Conservation (phyloP, 768 basidiomycete species). For the Hebeloma cylindrosporum region DNA sequence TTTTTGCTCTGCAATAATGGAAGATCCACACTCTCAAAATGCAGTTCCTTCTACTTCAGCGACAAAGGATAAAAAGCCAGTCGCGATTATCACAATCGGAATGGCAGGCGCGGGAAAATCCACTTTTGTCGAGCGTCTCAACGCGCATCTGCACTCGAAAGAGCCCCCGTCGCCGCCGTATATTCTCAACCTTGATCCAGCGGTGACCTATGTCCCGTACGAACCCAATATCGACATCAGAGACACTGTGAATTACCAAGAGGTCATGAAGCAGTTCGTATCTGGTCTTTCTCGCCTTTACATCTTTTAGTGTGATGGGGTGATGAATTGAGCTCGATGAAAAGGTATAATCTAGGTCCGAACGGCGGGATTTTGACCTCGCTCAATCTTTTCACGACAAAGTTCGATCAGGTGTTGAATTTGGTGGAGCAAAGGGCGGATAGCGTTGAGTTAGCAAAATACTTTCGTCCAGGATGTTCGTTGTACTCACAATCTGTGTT, state of each 20-base stretch:
- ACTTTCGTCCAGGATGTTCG: background rate
- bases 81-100: slow-evolving; percentile 87
- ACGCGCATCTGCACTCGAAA: slow-evolving; percentile 81
- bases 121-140: slow-evolving; percentile 93
- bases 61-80: slow-evolving; percentile 56
- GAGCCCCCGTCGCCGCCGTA: slow-evolving; percentile 77
- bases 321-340: slow-evolving; percentile 18
- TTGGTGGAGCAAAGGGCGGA: slow-evolving; percentile 91
- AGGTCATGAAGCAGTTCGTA: slow-evolving; percentile 97
- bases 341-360: slow-evolving; percentile 95
- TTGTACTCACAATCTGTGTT: slow-evolving; percentile 5
- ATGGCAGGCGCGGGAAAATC: slow-evolving; percentile 99
- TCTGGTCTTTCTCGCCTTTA: slow-evolving; percentile 13
- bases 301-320: slow-evolving; percentile 3
- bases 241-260: slow-evolving; percentile 95
- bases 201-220: slow-evolving; percentile 87
- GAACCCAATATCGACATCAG: slow-evolving; percentile 97
- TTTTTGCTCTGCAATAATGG: no score
- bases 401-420: slow-evolving; percentile 94
- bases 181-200: slow-evolving; percentile 96
- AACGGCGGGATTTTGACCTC: slow-evolving; percentile 98
- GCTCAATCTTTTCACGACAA: slow-evolving; percentile 96
- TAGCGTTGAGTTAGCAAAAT: slow-evolving; percentile 70
- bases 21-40: background rate
- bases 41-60: slow-evolving; percentile 11